Conservation (phyloP, 495 filamentous ascomycete genomes). For the Gamarada debralockiae region DNA sequence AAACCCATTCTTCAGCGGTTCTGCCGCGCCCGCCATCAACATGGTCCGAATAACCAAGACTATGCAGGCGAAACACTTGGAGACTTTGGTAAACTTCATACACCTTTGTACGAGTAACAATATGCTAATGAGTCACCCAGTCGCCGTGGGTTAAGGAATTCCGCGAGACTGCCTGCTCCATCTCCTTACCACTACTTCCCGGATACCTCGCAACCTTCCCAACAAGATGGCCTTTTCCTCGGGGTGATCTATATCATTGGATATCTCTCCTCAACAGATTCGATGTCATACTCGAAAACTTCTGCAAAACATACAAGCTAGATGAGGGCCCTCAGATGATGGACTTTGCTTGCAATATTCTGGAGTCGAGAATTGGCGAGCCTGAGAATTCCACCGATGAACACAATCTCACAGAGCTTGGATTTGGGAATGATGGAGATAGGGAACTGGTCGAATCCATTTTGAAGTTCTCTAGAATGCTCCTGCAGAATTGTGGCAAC, state of each 20-base stretch:
- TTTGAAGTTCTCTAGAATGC: constrained; percentile 76
- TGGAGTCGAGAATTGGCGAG: constrained; percentile 29
- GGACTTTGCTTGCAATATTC: constrained; percentile 61
- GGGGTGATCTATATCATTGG: constrained; percentile 98
- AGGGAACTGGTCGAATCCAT: constrained; percentile 72
- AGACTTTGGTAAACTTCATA: constrained; percentile 72
- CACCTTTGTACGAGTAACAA: not conserved
- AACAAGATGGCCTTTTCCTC: constrained; percentile 88
- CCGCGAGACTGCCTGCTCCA: constrained; percentile 60
- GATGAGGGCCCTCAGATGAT: constrained; percentile 75
- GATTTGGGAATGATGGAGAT: constrained; percentile 72
- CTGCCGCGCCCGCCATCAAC: constrained; percentile 46
- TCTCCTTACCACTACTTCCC: constrained; percentile 73
- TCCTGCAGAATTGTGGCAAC: constrained; percentile 95
- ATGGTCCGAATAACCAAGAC: constrained; percentile 99
- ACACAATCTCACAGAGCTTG: constrained; percentile 42
- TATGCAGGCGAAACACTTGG: constrained; percentile 87
- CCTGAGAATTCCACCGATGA: not conserved
- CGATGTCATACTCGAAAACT: constrained; percentile 78
- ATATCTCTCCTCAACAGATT: constrained; percentile 93
- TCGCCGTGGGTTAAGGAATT: constrained; percentile 83
- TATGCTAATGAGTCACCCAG: constrained; percentile 39
- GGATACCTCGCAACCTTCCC: constrained; percentile 75
- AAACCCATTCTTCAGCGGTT: constrained; percentile 35
- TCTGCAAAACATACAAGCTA: constrained; percentile 78